Conservation (phyloP, 106 monocot genomes). For the Chionographis japonica region DNA sequence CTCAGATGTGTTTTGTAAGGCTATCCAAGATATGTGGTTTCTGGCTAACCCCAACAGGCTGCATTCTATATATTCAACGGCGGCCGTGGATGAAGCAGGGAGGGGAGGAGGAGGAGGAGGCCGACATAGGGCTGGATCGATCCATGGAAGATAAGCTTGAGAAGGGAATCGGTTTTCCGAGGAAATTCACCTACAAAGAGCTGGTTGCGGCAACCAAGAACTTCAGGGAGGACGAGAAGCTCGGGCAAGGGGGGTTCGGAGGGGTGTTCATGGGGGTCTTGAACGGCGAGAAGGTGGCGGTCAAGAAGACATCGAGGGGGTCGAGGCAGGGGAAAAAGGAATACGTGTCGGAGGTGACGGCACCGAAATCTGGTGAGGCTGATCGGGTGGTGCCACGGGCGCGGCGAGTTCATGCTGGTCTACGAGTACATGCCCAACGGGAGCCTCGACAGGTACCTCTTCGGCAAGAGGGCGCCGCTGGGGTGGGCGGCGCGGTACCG, state of each 20-base stretch:
- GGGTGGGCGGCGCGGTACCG: background rate
- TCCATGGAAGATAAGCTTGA: background rate
- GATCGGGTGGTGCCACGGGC: constrained; percentile 15
- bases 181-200: constrained; percentile 11
- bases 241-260: constrained; percentile 20
- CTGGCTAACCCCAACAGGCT: too few relatives aligned
- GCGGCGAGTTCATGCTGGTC: constrained; percentile 22
- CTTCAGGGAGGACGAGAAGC: constrained; percentile 11
- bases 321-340: constrained; percentile 1
- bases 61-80: too few relatives aligned
- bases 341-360: constrained; percentile 16
- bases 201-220: constrained; percentile 4
- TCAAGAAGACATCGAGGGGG: constrained; percentile 13
- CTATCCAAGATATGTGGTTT: too few relatives aligned
- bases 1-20: too few relatives aligned
- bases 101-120: background rate
- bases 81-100: too few relatives aligned
- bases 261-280: constrained; percentile 5
- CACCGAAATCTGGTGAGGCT: constrained; percentile 16
- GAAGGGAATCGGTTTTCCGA: constrained; percentile 2
- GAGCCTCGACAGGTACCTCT: constrained; percentile 24
- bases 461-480: background rate
- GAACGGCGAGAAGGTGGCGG: constrained; percentile 7
- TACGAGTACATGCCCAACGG: constrained; percentile 53
- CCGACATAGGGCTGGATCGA: background rate